Evolutionary conservation across 441 rosid species (phyloP), one percentile per base, ranked within the genome.

Genomic region (California macrophylla): DNA sequence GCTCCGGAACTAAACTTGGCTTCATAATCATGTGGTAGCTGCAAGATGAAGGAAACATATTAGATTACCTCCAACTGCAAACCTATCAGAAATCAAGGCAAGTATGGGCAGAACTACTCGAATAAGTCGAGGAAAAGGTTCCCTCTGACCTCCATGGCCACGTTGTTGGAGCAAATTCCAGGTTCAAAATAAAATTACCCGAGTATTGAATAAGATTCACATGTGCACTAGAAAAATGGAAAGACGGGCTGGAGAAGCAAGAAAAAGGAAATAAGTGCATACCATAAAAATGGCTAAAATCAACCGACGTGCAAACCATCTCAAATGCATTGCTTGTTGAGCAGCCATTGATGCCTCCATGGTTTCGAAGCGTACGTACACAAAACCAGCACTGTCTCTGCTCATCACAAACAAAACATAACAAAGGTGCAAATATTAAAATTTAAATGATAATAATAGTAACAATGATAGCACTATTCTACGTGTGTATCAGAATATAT

Each of bases 231-330:
- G 7, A 50, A 50, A 18, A 18, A 50, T 50, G 58, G 23, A 50
- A 42, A 42, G 16, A 12, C 50, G 9, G 52, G 18, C 52, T 6
- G 4, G 52, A 13, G 6, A 45, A 13, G 52, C 52, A 45, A 13
- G 18, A 45, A 45, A 45, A 45, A 9, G 47, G 36, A 66, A n/a
- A n/a, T n/a, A n/a, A 34, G 32, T 6, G 7, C 9, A 38, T 70
- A 60, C 96, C 95, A 90, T 82, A 80, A 77, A 90, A 64, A 80
- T 73, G 34, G 98, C 98, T 18, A 90, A 82, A 73, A 92, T 90
- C 76, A 86, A 81, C 80, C 90, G 75, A 21, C 90, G 86, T 0
- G 98, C 98, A 82, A 92, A 92, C 98, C 98, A 92, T 77, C 98
- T 88, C 89, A 73, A 72, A 76, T 92, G 98, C 98, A 92, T 89